These are phyloP conservation scores for Bolboschoenoplectus hybrid DNA, from an alignment of 202 grass and related monocot genomes.

Conservation along the genomic window DNA sequence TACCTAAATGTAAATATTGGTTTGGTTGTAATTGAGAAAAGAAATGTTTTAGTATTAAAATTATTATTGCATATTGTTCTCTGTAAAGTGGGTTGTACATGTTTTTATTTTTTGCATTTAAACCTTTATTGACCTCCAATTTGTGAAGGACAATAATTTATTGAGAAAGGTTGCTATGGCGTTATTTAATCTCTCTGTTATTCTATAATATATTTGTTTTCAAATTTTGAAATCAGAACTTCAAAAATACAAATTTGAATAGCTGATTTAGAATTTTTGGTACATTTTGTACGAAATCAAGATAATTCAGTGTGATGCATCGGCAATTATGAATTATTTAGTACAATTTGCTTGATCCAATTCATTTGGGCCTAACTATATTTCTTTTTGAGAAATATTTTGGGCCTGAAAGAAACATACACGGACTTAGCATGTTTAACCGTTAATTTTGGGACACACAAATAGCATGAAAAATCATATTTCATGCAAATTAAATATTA, in stretches of 20 bases:
- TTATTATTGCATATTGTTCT: background rate
- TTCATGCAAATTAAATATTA: too few relatives aligned
- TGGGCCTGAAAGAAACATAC: background rate
- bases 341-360: background rate
- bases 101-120: background rate
- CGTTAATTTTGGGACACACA: too few relatives aligned
- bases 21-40: background rate
- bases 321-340: background rate
- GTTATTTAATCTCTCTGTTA: background rate
- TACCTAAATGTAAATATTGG: slow-evolving; percentile 17
- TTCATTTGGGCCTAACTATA: background rate
- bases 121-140: background rate
- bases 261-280: background rate
- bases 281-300: background rate
- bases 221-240: background rate
- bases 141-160: too few relatives aligned
- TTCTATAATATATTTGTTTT: background rate
- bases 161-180: background rate
- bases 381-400: background rate
- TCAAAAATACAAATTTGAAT: background rate
- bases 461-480: too few relatives aligned
- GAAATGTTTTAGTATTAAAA: background rate
- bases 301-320: background rate
- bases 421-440: too few relatives aligned
- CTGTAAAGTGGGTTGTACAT: background rate